Evolutionary conservation across 768 basidiomycete species (phyloP).

Genomic region (Mycena vitilis): DNA sequence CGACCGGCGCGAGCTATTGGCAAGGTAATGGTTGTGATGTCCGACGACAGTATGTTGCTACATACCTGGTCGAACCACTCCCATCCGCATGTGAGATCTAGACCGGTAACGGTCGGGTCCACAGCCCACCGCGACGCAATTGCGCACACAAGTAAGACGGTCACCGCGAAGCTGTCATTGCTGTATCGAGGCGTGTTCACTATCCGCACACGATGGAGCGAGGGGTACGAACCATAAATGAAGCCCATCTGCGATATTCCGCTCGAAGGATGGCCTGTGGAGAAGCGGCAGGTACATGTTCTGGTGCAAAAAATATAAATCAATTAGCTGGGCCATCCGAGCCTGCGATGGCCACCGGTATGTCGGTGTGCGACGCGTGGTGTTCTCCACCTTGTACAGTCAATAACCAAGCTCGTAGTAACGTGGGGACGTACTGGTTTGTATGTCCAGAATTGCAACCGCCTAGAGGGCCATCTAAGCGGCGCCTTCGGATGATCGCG

Average conservation of each 20-base stretch:
- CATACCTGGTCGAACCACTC: slow-evolving; percentile 73
- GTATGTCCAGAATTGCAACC: slow-evolving; percentile 16
- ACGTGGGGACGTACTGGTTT: neutral
- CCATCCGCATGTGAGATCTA: slow-evolving; percentile 64
- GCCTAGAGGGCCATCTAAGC: slow-evolving; percentile 5
- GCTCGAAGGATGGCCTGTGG: slow-evolving; percentile 77
- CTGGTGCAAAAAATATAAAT: slow-evolving; percentile 71
- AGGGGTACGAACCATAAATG: slow-evolving; percentile 48
- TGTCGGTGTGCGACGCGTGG: neutral
- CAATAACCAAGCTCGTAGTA: neutral
- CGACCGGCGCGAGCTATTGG: slow-evolving; percentile 58
- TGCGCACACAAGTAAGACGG: slow-evolving; percentile 78
- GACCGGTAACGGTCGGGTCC: slow-evolving; percentile 61
- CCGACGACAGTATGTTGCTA: neutral
- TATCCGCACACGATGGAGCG: too few species aligned
- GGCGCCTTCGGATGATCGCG: neutral
- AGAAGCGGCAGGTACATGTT: slow-evolving; percentile 77
- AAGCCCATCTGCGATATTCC: slow-evolving; percentile 56
- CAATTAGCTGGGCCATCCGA: slow-evolving; percentile 63
- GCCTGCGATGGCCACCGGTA: slow-evolving; percentile 64
- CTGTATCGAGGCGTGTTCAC: neutral
- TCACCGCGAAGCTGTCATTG: slow-evolving; percentile 64
- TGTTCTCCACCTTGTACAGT: neutral
- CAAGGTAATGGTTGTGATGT: neutral
- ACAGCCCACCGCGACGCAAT: slow-evolving; percentile 68